phyloP scores from a whole-genome alignment of 441 rosid genomes.

The Populus tomentosa region DNA sequence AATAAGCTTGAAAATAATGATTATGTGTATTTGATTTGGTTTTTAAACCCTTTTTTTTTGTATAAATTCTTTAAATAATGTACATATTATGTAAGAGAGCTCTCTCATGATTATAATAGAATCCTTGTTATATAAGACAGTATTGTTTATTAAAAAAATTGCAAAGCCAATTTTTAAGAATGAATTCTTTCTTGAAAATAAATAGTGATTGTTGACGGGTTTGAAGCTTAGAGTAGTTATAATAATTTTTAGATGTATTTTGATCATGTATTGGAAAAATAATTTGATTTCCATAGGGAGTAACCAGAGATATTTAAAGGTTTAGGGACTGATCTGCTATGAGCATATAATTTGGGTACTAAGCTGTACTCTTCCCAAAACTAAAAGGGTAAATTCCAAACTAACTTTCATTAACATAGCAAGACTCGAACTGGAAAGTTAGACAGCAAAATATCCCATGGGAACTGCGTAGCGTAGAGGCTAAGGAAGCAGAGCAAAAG shows the following conservation, averaged over 20 bases:
- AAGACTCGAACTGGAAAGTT: too few relatives aligned
- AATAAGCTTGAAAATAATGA: too few relatives aligned
- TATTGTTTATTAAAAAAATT: neutral
- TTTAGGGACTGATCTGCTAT: neutral
- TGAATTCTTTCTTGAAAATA: neutral
- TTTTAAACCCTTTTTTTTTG: too few relatives aligned
- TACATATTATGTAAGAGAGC: too few relatives aligned
- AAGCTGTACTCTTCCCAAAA: neutral
- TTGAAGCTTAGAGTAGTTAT: too few relatives aligned
- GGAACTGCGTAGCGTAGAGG: neutral
- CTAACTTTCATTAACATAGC: neutral
- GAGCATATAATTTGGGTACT: neutral
- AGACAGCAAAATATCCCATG: neutral
- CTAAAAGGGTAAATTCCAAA: neutral
- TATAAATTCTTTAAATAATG: too few relatives aligned
- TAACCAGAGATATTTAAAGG: neutral
- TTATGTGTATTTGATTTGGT: too few relatives aligned
- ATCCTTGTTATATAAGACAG: too few relatives aligned
- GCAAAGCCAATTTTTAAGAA: neutral
- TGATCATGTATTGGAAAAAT: neutral
- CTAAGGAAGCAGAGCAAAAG: neutral
- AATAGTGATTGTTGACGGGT: too few relatives aligned
- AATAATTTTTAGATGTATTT: too few relatives aligned
- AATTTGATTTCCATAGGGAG: neutral
- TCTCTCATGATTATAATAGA: too few relatives aligned